Evolutionary conservation across 2,329 filamentous ascomycete genomes (phyloP), one percentile per base, ranked within the genome.

Genomic region (Escovopsis sp.): DNA sequence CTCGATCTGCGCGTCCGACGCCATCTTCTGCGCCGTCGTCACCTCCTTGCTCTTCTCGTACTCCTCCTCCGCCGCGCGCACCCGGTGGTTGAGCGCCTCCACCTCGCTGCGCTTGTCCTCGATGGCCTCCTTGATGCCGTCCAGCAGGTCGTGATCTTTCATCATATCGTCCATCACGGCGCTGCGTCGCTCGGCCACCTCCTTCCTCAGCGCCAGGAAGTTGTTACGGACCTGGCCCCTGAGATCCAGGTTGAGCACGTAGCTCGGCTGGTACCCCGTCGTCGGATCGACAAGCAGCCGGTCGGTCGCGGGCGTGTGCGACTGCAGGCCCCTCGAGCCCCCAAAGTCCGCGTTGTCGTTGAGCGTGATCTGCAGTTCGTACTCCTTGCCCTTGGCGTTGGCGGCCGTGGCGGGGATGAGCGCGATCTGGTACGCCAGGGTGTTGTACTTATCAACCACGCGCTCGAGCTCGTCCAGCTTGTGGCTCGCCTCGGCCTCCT

Each of bases 31-130:
- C 14, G 87, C 84, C 37, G 75, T 84, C 7, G 84, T 89, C 45
- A 74, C 64, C 68, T 95, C 91, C 56, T 89, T 89, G 15, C 86
- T 88, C 63, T 85, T 87, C 55, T 95, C 87, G 57, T 94, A 93
- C 57, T 95, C 88, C 54, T 94, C 85, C 58, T 94, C 84, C 0
- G 89, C 88, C 14, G 84, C 84, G 30, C 84, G 77, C 37, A 94
- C 84, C 35, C 84, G 77, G 60, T 96, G 89, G 51, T 89, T 84
- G 13, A 98, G 69, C 4, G 86, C 84, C 57, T 95, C 89, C 14
- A 98, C 85, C 58, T 98, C 91, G 49, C 80, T 82, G 47, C 81
- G 75, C 66, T 94, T 95, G 63, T 98, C 89, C 57, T 95, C 88
- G 61, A 98, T 91, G 13, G 88, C 87, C 63, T 98, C 93, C 60